Base-by-base conservation (phyloP, 2,329 filamentous ascomycete genomes). In the Didymella keratinophila region DNA sequence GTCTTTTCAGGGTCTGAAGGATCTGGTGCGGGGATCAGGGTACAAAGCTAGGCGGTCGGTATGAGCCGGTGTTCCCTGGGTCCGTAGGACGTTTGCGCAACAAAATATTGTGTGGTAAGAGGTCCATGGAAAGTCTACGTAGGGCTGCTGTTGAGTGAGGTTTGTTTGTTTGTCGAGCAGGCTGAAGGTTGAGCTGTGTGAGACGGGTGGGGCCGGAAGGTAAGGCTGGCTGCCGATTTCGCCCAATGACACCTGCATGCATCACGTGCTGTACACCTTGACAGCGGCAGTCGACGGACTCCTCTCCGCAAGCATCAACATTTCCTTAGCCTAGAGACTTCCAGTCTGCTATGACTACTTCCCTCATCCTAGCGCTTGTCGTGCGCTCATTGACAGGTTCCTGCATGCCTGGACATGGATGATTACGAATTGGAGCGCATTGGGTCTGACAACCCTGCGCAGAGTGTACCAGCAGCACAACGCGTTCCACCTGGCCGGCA, bases 351-450 rank as follows among this genome's bases (percentile, higher is more conserved):
- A 55, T 48, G 52, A 14, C 20, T 43, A 20, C 21, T 28, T 28
- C 27, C 43, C 21, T 18, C 36, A 5, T 27, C 7, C 12, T 10
- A 11, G 28, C 43, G 18, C 18, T 39, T 9, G 45, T n/a, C 28
- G 14, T 27, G 10, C 47, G 18, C 32, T 16, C 16, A 14, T 4
- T 11, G 27, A 27, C 9, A 20, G 4, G 1, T 25, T 48, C n/a
- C 46, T 37, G 39, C 18, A 37, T 37, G 36, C 27, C 43, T 49
- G 30, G 58, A 16, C 8, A 74, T 74, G 72, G 68, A 74, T 60
- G 70, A 71, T 37, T 64, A 65, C 34, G 67, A 70, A 39, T 36
- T 74, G 28, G 64, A 72, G 30, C 67, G 63, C 18, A 68, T 72
- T 27, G 65, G 55, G 2, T 67, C 69, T 28, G 60, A 74, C 48